phyloP scores from a whole-genome alignment of 169 alveolate species.

The Theileria orientalis region DNA sequence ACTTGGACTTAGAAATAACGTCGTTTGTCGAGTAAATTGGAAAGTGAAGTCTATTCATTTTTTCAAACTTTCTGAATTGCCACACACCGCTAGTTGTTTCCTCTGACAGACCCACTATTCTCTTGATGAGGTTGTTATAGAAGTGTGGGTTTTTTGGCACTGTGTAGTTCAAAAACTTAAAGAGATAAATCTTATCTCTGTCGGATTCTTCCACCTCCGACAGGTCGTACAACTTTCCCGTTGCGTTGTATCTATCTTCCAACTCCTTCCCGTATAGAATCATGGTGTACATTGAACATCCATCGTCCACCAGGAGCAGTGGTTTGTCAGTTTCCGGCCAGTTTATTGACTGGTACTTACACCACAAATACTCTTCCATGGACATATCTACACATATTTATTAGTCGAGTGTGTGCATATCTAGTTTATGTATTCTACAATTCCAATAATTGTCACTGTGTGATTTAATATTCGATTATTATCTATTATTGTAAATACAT shows the following conservation, averaged over 20 bases:
- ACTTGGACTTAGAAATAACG: constrained; percentile 96
- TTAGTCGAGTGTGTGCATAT: background rate
- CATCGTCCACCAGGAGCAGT: constrained; percentile 96
- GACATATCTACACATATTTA: constrained; percentile 89
- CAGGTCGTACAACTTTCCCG: constrained; percentile 53
- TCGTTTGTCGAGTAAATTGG: constrained; percentile 96
- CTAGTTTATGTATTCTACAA: no score
- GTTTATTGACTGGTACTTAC: constrained; percentile 89
- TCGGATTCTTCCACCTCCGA: constrained; percentile 69
- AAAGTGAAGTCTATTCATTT: constrained; percentile 86
- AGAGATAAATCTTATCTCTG: constrained; percentile 71
- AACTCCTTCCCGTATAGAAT: constrained; percentile 88
- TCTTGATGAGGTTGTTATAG: constrained; percentile 88
- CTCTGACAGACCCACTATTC: constrained; percentile 94
- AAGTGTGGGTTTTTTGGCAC: constrained; percentile 82
- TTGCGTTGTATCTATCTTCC: constrained; percentile 73
- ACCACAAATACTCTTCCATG: constrained; percentile 96
- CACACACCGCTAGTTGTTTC: constrained; percentile 99
- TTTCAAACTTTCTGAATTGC: constrained; percentile 88
- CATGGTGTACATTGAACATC: constrained; percentile 95
- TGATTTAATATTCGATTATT: no score
- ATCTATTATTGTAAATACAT: no score
- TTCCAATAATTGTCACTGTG: no score
- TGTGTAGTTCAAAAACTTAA: constrained; percentile 82
- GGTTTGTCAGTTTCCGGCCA: constrained; percentile 97